A percentile compares a stretch with the other conserved stretches of the same genome.
These are phyloP conservation scores for Hypoxylon sp. DNA, from an alignment of 2,329 filamentous ascomycete species.

Conservation along the genomic window DNA sequence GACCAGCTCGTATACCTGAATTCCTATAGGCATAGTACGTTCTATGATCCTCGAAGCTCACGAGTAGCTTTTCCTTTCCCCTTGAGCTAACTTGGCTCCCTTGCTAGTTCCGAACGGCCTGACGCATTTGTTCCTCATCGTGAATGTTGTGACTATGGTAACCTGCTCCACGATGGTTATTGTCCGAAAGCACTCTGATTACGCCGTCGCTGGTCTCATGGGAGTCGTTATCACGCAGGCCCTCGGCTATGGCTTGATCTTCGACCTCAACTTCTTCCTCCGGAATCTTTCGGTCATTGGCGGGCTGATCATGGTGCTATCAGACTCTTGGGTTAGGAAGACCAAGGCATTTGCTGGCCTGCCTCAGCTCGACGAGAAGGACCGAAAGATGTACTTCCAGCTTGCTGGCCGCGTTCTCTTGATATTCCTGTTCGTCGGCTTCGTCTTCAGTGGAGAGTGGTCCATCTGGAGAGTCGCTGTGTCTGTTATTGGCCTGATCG, in stretches of 20 bases:
- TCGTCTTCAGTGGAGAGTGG: slow-evolving; percentile 96
- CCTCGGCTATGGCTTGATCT: slow-evolving; percentile 96
- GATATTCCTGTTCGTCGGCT: slow-evolving; percentile 97
- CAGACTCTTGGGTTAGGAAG: slow-evolving; percentile 98
- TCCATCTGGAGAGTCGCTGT: slow-evolving; percentile 88
- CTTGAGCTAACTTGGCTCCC: slow-evolving; percentile 40
- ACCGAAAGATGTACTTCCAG: slow-evolving; percentile 99
- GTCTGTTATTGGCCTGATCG: slow-evolving; percentile 85
- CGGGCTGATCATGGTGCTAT: slow-evolving; percentile 96
- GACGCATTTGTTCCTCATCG: slow-evolving; percentile 91
- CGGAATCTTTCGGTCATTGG: slow-evolving; percentile 98
- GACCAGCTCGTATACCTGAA: slow-evolving; percentile 94
- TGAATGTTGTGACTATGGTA: slow-evolving; percentile 91
- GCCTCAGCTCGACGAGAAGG: slow-evolving; percentile 96
- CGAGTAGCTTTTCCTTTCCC: neutral
- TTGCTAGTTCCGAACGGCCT: slow-evolving; percentile 82
- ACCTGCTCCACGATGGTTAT: slow-evolving; percentile 88
- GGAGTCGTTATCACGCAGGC: slow-evolving; percentile 93
- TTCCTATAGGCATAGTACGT: slow-evolving; percentile 92
- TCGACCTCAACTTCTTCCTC: slow-evolving; percentile 99
- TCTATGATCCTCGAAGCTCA: neutral
- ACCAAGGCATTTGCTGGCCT: slow-evolving; percentile 95
- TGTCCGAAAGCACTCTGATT: slow-evolving; percentile 90
- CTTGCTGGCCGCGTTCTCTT: slow-evolving; percentile 93
- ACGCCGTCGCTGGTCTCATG: slow-evolving; percentile 90